These are phyloP conservation scores for Teunomyces gatunensis DNA, from an alignment of 805 yeast species.

Conservation along the genomic window DNA sequence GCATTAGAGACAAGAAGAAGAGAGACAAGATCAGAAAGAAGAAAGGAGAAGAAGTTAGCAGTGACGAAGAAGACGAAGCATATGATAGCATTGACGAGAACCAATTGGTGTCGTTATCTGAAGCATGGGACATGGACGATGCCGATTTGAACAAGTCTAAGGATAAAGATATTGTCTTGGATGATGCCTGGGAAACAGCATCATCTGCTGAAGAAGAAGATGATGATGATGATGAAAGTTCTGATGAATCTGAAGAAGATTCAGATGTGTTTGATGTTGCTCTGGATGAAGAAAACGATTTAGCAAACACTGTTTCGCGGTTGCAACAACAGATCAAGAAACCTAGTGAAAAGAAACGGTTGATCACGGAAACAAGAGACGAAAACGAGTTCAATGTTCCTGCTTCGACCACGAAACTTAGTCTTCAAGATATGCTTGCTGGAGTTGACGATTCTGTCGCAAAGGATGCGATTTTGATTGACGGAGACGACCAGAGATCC, in stretches of 20 bases:
- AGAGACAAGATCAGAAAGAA: slow-evolving; percentile 30
- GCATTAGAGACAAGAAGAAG: slow-evolving; percentile 56
- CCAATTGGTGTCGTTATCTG: slow-evolving; percentile 75
- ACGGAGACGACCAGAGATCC: slow-evolving; percentile 34
- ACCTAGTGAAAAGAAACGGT: slow-evolving; percentile 39
- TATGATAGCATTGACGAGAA: slow-evolving; percentile 75
- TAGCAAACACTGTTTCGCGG: slow-evolving; percentile 45
- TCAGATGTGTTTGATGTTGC: slow-evolving; percentile 25
- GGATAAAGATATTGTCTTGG: slow-evolving; percentile 22
- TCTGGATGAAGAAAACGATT: slow-evolving; percentile 46
- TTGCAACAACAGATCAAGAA: slow-evolving; percentile 36
- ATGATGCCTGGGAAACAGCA: slow-evolving; percentile 30
- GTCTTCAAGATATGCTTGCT: slow-evolving; percentile 73
- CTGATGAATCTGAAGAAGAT: slow-evolving; percentile 8
- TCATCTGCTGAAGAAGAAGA: slow-evolving; percentile 21
- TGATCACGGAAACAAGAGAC: slow-evolving; percentile 52
- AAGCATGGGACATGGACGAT: slow-evolving; percentile 84
- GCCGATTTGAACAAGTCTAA: slow-evolving; percentile 31
- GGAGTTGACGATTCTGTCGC: slow-evolving; percentile 53
- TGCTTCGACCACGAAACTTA: slow-evolving; percentile 46
- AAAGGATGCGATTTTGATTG: slow-evolving; percentile 48
- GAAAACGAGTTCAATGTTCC: slow-evolving; percentile 76
- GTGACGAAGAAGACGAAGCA: slow-evolving; percentile 43
- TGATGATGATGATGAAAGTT: slow-evolving; percentile 24
- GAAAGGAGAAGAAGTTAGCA: slow-evolving; percentile 19